Conservation (phyloP, 179 eudicot genomes). For the Corrigiola litoralis region DNA sequence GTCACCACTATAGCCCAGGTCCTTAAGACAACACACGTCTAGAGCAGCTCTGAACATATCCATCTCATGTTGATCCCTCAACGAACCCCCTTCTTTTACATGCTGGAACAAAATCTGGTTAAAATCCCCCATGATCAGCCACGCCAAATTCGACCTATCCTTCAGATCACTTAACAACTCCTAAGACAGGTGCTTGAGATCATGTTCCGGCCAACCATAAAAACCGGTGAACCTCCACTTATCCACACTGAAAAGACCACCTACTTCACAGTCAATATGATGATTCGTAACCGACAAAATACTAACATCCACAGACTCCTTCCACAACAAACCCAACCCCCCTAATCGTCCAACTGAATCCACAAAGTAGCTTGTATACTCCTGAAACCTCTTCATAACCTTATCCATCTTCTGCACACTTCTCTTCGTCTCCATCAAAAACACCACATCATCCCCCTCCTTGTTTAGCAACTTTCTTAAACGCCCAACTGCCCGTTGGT, state of each 20-base stretch:
- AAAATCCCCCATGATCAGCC: constrained; percentile 1
- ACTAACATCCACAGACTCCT: not conserved
- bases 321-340: not conserved
- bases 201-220: not conserved
- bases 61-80: not conserved
- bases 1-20: not conserved
- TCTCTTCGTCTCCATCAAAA: not conserved
- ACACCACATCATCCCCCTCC: not conserved
- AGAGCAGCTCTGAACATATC: not conserved
- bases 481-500: not conserved
- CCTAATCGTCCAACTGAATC: not conserved
- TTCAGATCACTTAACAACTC: not conserved
- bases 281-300: not conserved
- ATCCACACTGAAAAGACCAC: not conserved
- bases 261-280: not conserved
- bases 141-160: not conserved
- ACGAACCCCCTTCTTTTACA: not conserved
- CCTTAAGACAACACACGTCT: not conserved
- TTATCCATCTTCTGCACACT: not conserved
- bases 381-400: not conserved
- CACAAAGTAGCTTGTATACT: not conserved
- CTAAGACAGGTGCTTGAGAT: not conserved
- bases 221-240: not conserved
- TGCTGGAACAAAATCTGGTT: not conserved
- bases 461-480: not conserved